These are phyloP conservation scores for Scenedesmus sp. DNA, from an alignment of 163 green algal species.

Conservation along the genomic window DNA sequence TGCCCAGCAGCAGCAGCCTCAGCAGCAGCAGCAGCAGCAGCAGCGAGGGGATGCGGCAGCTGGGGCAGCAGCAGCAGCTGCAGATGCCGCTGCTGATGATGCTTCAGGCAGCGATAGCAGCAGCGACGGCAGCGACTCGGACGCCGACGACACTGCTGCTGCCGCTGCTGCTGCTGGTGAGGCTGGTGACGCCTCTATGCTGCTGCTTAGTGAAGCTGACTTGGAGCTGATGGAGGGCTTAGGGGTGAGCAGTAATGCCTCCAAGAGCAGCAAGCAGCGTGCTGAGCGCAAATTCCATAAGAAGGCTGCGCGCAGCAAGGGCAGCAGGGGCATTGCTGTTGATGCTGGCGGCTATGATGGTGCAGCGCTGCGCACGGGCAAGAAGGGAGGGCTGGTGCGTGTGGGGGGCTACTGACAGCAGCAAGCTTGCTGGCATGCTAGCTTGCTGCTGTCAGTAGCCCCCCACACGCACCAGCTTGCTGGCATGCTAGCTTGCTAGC, in stretches of 20 bases:
- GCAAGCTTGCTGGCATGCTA: too few species aligned
- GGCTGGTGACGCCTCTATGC: constrained; percentile 50
- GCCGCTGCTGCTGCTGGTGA: constrained; percentile 56
- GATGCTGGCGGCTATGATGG: constrained; percentile 74
- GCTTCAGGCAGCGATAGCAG: background rate
- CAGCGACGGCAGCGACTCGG: background rate
- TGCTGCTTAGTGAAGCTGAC: constrained; percentile 68
- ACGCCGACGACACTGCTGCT: constrained; percentile 4
- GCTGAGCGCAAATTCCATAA: constrained; percentile 92
- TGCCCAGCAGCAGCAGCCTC: background rate
- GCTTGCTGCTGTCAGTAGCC: constrained; percentile 17
- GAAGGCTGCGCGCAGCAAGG: constrained; percentile 80
- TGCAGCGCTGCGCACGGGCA: constrained; percentile 65
- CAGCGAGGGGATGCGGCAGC: background rate
- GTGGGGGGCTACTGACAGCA: constrained; percentile 45
- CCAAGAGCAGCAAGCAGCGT: constrained; percentile 55
- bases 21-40: constrained; percentile 29
- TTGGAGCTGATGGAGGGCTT: constrained; percentile 70
- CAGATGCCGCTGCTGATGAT: background rate
- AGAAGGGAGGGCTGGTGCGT: constrained; percentile 79
- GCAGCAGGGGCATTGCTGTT: constrained; percentile 57
- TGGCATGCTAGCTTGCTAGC: too few species aligned
- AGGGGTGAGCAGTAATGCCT: background rate
- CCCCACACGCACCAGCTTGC: constrained; percentile 64
- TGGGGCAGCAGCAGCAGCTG: constrained; percentile 7